Evolutionary conservation across 2,329 filamentous ascomycete genomes (phyloP).

Genomic region (Fusarium neocosmosporiellum): DNA sequence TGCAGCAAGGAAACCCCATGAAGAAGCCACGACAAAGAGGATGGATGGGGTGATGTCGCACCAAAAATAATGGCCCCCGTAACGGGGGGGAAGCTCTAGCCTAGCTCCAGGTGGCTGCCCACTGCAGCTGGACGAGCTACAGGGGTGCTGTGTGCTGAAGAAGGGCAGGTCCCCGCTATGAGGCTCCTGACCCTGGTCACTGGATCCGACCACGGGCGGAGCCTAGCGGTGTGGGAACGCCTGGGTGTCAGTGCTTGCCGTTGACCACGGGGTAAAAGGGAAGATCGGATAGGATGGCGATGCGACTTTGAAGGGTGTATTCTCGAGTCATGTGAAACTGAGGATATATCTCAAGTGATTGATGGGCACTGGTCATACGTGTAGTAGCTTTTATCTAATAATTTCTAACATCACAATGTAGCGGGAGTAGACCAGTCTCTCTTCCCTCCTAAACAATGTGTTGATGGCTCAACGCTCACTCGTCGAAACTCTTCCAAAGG

Average conservation of each 20-base stretch:
- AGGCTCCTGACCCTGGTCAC: slow-evolving; percentile 20
- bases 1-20: slow-evolving; percentile 13
- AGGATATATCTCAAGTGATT: background rate
- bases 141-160: slow-evolving; percentile 7
- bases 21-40: slow-evolving; percentile 6
- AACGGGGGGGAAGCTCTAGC: slow-evolving; percentile 27
- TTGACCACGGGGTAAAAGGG: background rate
- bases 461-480: background rate
- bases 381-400: background rate
- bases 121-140: slow-evolving; percentile 25
- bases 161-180: background rate
- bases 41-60: slow-evolving; percentile 31
- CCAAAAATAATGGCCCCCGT: slow-evolving; percentile 9
- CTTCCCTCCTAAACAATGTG: background rate
- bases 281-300: background rate
- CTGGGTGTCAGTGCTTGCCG: background rate
- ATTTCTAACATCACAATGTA: background rate
- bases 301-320: background rate
- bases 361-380: background rate
- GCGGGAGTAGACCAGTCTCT: background rate
- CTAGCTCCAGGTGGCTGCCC: slow-evolving; percentile 26
- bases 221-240: background rate
- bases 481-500: background rate
- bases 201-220: slow-evolving; percentile 18
- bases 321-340: background rate